Percentiles rank a stretch among this genome's conserved stretches.
Evolutionary conservation across 2,329 filamentous ascomycete genomes (phyloP).

Genomic region (Hymenoscyphus scutula): DNA sequence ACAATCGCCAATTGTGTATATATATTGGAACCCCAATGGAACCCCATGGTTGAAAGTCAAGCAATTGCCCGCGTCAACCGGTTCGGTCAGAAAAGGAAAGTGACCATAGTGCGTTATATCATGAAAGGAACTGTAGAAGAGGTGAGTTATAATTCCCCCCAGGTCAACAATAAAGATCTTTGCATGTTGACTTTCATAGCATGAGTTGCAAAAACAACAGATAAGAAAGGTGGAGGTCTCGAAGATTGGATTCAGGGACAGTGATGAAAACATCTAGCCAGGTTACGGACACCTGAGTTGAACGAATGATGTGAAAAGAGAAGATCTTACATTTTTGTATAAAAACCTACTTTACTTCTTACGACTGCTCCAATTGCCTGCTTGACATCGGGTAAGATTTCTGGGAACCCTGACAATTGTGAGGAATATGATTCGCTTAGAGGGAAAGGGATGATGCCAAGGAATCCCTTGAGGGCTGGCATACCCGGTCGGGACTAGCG

Average conservation of each 20-base stretch:
- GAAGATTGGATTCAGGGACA: slow-evolving; percentile 13
- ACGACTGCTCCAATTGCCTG: no score
- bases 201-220: slow-evolving; percentile 15
- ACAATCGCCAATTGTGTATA: slow-evolving; percentile 26
- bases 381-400: not conserved
- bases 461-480: not conserved
- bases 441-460: not conserved
- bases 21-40: slow-evolving; percentile 29
- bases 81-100: slow-evolving; percentile 22
- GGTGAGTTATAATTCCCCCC: slow-evolving; percentile 15
- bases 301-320: no score
- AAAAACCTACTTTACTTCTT: no score
- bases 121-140: slow-evolving; percentile 26
- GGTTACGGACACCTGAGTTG: no score
- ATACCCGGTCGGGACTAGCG: not conserved
- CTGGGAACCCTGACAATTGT: not conserved
- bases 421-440: slow-evolving; percentile 2
- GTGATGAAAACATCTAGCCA: not conserved
- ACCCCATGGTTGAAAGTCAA: slow-evolving; percentile 25
- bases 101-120: slow-evolving; percentile 23
- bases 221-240: slow-evolving; percentile 16
- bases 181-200: slow-evolving; percentile 10
- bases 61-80: slow-evolving; percentile 22
- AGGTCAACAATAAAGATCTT: not conserved
- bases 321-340: no score